phyloP scores from a whole-genome alignment of 164 flowering plant genomes.

The Hamamelis virginiana region DNA sequence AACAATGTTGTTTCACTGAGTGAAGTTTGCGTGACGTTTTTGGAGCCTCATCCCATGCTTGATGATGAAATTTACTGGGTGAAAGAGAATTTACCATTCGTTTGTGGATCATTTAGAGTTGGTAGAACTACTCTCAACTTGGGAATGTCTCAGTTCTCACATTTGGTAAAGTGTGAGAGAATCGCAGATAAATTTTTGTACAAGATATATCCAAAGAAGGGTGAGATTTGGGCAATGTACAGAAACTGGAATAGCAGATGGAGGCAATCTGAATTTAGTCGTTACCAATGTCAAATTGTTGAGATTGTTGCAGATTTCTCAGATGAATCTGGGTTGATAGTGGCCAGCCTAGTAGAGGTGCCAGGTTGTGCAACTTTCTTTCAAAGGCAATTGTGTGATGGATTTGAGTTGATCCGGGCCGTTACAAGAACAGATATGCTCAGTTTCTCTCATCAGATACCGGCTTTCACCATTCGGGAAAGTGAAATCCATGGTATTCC shows the following conservation, averaged over 20 bases:
- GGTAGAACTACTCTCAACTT: constrained; percentile 17
- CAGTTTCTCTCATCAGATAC: constrained; percentile 46
- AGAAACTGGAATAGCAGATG: constrained; percentile 40
- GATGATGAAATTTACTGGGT: constrained; percentile 31
- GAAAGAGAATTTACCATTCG: constrained; percentile 31
- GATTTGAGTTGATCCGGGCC: constrained; percentile 27
- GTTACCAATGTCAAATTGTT: constrained; percentile 25
- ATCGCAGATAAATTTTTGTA: constrained; percentile 17
- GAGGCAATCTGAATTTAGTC: constrained; percentile 23
- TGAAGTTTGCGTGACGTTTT: constrained; percentile 29
- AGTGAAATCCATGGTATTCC: constrained; percentile 38
- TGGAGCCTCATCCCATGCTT: constrained; percentile 35
- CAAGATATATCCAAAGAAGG: constrained; percentile 41
- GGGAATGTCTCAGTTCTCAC: constrained; percentile 31
- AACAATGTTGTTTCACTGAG: constrained; percentile 25
- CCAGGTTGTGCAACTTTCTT: constrained; percentile 37
- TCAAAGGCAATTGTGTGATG: constrained; percentile 30
- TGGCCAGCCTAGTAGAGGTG: constrained; percentile 32
- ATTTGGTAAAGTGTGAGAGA: constrained; percentile 25
- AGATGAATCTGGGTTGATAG: constrained; percentile 17
- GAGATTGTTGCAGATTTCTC: constrained; percentile 39
- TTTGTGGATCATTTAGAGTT: constrained; percentile 36
- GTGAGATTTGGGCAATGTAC: constrained; percentile 60
- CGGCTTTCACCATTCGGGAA: constrained; percentile 36
- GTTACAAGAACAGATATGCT: constrained; percentile 34